A percentile compares a stretch with the other conserved stretches of the same genome.
These are phyloP conservation scores for Limonium bicolor DNA, from an alignment of 148 eudicot genomes.

Conservation along the genomic window DNA sequence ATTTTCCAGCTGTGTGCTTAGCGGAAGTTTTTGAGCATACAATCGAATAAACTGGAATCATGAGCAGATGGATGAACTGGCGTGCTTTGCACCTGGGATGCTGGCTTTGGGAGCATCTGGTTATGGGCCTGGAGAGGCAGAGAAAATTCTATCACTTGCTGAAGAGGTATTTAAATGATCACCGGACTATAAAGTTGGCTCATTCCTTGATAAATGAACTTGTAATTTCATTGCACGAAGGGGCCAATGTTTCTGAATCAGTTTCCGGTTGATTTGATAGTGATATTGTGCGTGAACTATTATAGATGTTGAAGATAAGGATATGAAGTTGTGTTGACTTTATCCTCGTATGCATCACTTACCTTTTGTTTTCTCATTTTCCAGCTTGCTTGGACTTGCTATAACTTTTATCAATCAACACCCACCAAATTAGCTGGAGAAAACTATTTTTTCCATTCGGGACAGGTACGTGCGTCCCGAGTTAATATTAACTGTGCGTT, in stretches of 20 bases:
- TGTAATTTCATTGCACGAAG: too few relatives aligned
- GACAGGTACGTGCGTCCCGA: constrained; percentile 34
- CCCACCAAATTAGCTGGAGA: constrained; percentile 98
- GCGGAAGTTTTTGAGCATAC: background rate
- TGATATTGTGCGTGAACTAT: too few relatives aligned
- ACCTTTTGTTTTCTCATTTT: background rate
- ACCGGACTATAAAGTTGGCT: too few relatives aligned
- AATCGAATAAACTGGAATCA: constrained; percentile 1
- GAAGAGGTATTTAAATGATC: constrained; percentile 93
- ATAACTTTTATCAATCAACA: constrained; percentile 92
- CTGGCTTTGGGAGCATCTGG: constrained; percentile 81
- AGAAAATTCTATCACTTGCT: constrained; percentile 63
- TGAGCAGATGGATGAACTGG: constrained; percentile 96
- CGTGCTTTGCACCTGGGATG: constrained; percentile 99
- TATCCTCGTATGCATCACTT: background rate
- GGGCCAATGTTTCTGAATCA: background rate
- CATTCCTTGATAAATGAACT: too few relatives aligned
- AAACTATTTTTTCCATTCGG: constrained; percentile 73
- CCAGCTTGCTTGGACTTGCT: constrained; percentile 98
- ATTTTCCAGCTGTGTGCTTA: background rate
- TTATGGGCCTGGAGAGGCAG: constrained; percentile 59
- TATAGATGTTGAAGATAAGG: background rate
- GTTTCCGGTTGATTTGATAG: background rate
- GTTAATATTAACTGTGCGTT: background rate
- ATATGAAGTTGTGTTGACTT: background rate